Evolutionary conservation across 2,329 filamentous ascomycete genomes (phyloP).

Genomic region (Cladosporium colombiae): DNA sequence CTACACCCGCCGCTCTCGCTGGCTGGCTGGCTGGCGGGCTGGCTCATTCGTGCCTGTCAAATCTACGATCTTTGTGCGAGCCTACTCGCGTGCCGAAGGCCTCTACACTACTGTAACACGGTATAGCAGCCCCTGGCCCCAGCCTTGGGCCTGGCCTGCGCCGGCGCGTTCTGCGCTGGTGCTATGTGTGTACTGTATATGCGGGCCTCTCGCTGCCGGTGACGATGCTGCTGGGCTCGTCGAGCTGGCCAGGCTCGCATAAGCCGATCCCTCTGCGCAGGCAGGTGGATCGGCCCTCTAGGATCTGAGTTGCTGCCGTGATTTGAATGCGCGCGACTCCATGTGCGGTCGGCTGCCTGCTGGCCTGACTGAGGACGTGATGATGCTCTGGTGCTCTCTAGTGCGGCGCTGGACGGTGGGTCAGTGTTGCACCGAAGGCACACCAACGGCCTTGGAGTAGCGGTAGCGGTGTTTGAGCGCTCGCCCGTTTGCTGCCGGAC

Average conservation of each 20-base stretch:
- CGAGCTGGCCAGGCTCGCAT: conserved; percentile 16
- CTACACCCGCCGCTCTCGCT: not conserved
- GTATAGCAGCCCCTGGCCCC: not conserved
- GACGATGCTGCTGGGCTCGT: conserved; percentile 10
- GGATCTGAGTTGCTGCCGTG: conserved; percentile 3
- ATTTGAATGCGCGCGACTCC: not conserved
- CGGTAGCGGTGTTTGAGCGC: not conserved
- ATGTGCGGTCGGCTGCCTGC: not conserved
- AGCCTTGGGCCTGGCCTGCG: not conserved
- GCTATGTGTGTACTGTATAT: not conserved
- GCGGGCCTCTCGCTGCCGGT: conserved; percentile 11
- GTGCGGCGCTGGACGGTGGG: conserved; percentile 18
- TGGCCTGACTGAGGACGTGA: conserved; percentile 2
- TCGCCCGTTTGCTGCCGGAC: not conserved
- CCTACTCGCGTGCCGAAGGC: not conserved
- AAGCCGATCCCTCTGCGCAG: conserved; percentile 14
- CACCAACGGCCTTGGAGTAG: conserved; percentile 2
- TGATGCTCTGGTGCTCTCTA: conserved; percentile 15
- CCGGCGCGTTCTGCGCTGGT: not conserved
- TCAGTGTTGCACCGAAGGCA: conserved; percentile 20
- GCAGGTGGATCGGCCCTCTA: conserved; percentile 10
- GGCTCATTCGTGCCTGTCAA: not conserved
- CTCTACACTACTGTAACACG: not conserved
- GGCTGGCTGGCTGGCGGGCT: not conserved
- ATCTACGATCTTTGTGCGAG: conserved; percentile 17